These are phyloP conservation scores for Saturnispora halmiae DNA, from an alignment of 805 yeast species.

Conservation along the genomic window DNA sequence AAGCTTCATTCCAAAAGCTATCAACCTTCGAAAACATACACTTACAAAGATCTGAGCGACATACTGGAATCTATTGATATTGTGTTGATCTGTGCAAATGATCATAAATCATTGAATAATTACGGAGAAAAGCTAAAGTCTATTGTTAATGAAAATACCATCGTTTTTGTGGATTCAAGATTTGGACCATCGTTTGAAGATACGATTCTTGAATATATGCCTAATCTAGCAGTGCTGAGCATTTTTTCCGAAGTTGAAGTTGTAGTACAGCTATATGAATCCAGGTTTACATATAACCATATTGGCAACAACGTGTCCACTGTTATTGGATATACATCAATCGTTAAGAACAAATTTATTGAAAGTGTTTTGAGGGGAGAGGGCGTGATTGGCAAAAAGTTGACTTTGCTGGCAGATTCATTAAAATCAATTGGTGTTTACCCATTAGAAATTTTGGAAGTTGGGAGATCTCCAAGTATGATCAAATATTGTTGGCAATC, in stretches of 20 bases:
- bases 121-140: constrained; percentile 8
- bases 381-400: constrained; percentile 16
- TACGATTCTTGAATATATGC: constrained; percentile 10
- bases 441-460: constrained; percentile 22
- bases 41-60: background rate
- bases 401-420: constrained; percentile 16
- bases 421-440: constrained; percentile 21
- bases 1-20: constrained; percentile 5
- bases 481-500: constrained; percentile 25
- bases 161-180: constrained; percentile 23
- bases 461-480: constrained; percentile 22
- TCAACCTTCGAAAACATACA: constrained; percentile 3
- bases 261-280: constrained; percentile 11
- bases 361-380: constrained; percentile 16
- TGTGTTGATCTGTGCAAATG: constrained; percentile 17
- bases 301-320: constrained; percentile 20
- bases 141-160: constrained; percentile 16
- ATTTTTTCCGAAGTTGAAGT: constrained; percentile 23
- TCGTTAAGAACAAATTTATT: background rate
- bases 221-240: constrained; percentile 16
- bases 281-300: constrained; percentile 16
- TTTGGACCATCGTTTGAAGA: constrained; percentile 20
- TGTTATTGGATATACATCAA: constrained; percentile 20
- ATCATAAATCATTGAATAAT: constrained; percentile 9
- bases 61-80: constrained; percentile 14